These are phyloP conservation scores for Exutisphaerella laricina DNA, from an alignment of 2,329 filamentous ascomycete species.

Conservation along the genomic window DNA sequence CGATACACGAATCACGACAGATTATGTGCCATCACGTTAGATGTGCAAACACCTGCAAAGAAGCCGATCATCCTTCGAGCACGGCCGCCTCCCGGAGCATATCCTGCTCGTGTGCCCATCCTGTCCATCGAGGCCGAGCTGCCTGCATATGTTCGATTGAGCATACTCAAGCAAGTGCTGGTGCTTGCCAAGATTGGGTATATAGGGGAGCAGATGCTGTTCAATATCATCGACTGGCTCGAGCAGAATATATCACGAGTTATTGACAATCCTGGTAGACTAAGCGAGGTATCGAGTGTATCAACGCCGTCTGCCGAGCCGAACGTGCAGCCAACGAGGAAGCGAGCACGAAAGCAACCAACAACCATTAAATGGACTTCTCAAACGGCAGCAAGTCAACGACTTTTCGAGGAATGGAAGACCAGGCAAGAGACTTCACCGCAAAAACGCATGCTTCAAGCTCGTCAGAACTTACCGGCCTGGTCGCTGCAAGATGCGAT, in stretches of 20 bases:
- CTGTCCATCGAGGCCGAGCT: conserved; percentile 63
- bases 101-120: conserved; percentile 64
- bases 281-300: conserved; percentile 78
- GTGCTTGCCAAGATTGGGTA: conserved; percentile 65
- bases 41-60: conserved; percentile 42
- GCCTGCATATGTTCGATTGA: conserved; percentile 89
- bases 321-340: background rate
- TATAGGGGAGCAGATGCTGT: conserved; percentile 83
- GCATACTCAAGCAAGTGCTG: conserved; percentile 72
- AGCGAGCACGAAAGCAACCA: conserved; percentile 33
- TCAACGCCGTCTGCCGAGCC: conserved; percentile 50
- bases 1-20: conserved; percentile 52
- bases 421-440: conserved; percentile 58
- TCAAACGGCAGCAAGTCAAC: conserved; percentile 53
- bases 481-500: conserved; percentile 79
- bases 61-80: conserved; percentile 56
- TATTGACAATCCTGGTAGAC: conserved; percentile 73
- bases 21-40: conserved; percentile 64
- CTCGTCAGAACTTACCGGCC: conserved; percentile 71
- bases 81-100: conserved; percentile 61
- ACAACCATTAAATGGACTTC: conserved; percentile 60
- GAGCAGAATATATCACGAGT: conserved; percentile 78
- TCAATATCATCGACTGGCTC: conserved; percentile 84
- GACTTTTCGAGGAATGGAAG: conserved; percentile 60
- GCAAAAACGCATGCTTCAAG: conserved; percentile 68